Base-by-base conservation (phyloP, 1,139 yeast genomes). In the Debaryomyces coudertii region DNA sequence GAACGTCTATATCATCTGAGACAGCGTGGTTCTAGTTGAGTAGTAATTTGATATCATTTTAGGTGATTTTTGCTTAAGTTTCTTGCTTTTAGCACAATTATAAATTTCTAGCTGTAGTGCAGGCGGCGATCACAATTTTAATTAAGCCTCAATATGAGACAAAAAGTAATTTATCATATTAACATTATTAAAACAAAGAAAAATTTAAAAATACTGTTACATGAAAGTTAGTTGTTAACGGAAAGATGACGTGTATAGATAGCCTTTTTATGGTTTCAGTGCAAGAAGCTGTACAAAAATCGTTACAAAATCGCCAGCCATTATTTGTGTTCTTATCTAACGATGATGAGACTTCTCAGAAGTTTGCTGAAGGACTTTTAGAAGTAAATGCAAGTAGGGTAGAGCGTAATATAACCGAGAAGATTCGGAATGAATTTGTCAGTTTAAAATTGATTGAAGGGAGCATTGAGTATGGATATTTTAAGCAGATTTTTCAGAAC, bases 401-500 rank as follows among this genome's bases (percentile, higher is more conserved):
- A 37, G 44, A 37, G 24, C 50, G 38, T 14, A 53, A 15, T 36
- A 39, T 45, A 16, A 31, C 41, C 11, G 36, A 34, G 6, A 37
- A 23, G 27, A 22, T 49, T 14, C 8, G 41, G 3, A 30, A 25
- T 4, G 48, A 55, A 4, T 71, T 71, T 30, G 71, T 83, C 2
- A 69, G 78, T 38, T 63, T 85, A 42, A 68, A 71, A 52, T 60
- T 85, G 31, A 47, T 62, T 1, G 68, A 74, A 37, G 76, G 68
- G n/a, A 65, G 82, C 0, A 57, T 58, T 1, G 84, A 84, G 49
- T 82, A 68, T 52, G 61, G 55, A 1, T 69, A 67, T 52, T 83
- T 85, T 53, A 66, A 71, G 37, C 80, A 78, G 51, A 63, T 81
- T 11, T 81, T 80, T 54, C 77, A 76, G 0, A 68, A 70, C 25